These are phyloP conservation scores for Termitomyces titanicus DNA, from an alignment of 768 basidiomycete species.

Conservation along the genomic window DNA sequence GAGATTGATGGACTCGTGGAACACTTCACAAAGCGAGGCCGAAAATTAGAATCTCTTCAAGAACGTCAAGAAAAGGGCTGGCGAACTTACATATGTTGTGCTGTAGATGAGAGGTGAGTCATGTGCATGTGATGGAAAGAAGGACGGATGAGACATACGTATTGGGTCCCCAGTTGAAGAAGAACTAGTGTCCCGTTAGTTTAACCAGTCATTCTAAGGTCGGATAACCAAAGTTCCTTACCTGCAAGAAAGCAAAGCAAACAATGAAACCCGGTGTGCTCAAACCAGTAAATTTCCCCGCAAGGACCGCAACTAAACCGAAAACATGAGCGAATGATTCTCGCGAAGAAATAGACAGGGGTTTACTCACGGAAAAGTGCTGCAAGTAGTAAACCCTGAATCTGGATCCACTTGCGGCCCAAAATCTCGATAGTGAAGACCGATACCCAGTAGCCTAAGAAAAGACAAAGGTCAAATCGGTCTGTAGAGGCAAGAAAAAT, in stretches of 20 bases:
- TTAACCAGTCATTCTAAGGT: background rate
- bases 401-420: slow-evolving; percentile 72
- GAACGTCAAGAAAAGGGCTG: too few relatives aligned
- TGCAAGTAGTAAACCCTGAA: slow-evolving; percentile 70
- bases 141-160: slow-evolving; percentile 33
- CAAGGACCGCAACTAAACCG: slow-evolving; percentile 47
- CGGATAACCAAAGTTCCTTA: slow-evolving; percentile 13
- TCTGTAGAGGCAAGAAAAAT: too few relatives aligned
- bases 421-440: slow-evolving; percentile 69
- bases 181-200: slow-evolving; percentile 39
- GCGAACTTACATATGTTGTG: slow-evolving; percentile 45
- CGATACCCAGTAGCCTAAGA: slow-evolving; percentile 62
- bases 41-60: background rate
- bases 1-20: slow-evolving; percentile 16
- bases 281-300: slow-evolving; percentile 57
- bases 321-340: too few relatives aligned
- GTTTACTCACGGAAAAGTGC: slow-evolving; percentile 55
- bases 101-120: slow-evolving; percentile 20
- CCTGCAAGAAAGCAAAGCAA: slow-evolving; percentile 67
- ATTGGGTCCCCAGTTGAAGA: slow-evolving; percentile 83
- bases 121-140: background rate
- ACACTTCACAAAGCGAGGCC: slow-evolving; percentile 33
- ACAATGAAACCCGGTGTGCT: slow-evolving; percentile 63
- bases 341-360: too few relatives aligned
- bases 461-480: too few relatives aligned